These are phyloP conservation scores for Serendipita sp. DNA, from an alignment of 768 basidiomycete genomes.

Conservation along the genomic window DNA sequence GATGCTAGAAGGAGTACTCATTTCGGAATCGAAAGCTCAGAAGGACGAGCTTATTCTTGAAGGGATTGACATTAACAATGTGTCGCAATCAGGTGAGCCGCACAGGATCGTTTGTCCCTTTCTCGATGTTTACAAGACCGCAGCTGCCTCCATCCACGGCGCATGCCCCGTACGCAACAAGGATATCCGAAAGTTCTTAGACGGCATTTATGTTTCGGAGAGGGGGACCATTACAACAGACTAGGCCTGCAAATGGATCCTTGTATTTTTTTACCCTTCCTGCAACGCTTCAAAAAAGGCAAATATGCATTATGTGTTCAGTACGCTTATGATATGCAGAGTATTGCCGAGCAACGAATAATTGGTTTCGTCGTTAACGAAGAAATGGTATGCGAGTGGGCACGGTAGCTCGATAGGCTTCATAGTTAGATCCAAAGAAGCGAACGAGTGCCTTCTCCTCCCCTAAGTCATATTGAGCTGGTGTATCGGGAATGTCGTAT, in stretches of 20 bases:
- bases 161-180: constrained; percentile 96
- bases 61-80: constrained; percentile 92
- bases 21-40: constrained; percentile 76
- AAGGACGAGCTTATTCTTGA: constrained; percentile 91
- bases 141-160: constrained; percentile 93
- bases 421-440: constrained; percentile 87
- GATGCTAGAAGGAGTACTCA: constrained; percentile 79
- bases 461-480: constrained; percentile 27
- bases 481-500: constrained; percentile 5
- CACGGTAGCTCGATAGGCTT: constrained; percentile 55
- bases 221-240: constrained; percentile 45
- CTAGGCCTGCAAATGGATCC: constrained; percentile 14
- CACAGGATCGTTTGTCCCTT: neutral
- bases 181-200: constrained; percentile 98
- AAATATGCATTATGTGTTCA: constrained; percentile 19
- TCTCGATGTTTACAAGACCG: neutral
- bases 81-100: constrained; percentile 78
- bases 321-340: constrained; percentile 18
- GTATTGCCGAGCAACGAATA: neutral
- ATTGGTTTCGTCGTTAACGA: constrained; percentile 27
- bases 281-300: constrained; percentile 16
- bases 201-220: constrained; percentile 80
- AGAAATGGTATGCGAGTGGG: constrained; percentile 85
- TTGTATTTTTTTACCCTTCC: constrained; percentile 7
- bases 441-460: constrained; percentile 66